Conservation (phyloP, 140 eudicot genomes). For the Anethum foeniculum region DNA sequence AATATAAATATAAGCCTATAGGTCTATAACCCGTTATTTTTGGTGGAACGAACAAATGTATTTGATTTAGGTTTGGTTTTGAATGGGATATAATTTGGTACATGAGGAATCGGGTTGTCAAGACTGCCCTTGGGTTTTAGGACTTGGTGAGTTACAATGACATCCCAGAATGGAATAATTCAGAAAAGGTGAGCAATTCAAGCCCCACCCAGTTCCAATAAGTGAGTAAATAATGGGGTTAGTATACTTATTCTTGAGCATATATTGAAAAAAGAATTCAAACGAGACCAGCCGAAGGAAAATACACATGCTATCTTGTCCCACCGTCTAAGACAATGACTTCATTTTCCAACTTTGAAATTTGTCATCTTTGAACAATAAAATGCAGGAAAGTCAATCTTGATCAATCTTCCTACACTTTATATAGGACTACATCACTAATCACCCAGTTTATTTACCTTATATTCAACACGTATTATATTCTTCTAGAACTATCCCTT, state of each 20-base stretch:
- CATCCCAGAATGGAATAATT: not conserved
- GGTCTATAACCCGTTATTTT: no score
- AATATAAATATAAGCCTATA: no score
- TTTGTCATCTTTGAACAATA: constrained; percentile 1
- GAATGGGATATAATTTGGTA: no score
- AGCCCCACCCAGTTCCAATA: not conserved
- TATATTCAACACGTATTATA: not conserved
- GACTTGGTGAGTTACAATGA: no score
- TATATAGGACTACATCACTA: not conserved
- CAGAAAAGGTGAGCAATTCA: not conserved
- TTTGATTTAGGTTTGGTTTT: no score
- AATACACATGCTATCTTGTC: not conserved
- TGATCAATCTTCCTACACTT: not conserved
- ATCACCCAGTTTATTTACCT: not conserved
- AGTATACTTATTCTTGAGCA: not conserved
- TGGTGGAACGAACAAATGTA: no score
- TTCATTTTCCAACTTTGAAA: not conserved
- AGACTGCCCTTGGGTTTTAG: no score
- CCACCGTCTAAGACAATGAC: constrained; percentile 5
- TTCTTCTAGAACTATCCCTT: not conserved
- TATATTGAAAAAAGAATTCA: not conserved
- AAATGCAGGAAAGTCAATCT: not conserved
- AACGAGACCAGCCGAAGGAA: not conserved
- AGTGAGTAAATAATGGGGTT: not conserved
- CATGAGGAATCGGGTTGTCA: no score